Percentiles rank a stretch among this genome's conserved stretches.
These are phyloP conservation scores for Goffeauzyma gilvescens DNA, from an alignment of 768 basidiomycete genomes.

Conservation along the genomic window DNA sequence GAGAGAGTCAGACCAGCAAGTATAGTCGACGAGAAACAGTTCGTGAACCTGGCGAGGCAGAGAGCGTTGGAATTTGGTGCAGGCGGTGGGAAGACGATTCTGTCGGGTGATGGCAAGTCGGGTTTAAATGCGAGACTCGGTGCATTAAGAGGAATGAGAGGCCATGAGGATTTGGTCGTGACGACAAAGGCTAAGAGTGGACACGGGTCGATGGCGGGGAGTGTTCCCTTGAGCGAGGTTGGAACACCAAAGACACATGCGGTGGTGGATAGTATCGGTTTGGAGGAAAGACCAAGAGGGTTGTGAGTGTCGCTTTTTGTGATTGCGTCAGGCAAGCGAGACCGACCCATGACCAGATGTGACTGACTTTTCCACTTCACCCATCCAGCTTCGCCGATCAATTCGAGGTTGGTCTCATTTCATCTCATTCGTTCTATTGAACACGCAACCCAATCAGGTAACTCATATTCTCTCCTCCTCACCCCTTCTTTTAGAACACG, in stretches of 20 bases:
- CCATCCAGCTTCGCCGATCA: constrained; percentile 71
- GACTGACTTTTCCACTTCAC: not conserved
- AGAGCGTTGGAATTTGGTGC: constrained; percentile 55
- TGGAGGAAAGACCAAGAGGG: too few relatives aligned
- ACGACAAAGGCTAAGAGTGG: too few relatives aligned
- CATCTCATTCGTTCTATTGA: not conserved
- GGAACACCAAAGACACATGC: too few relatives aligned
- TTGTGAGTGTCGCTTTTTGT: constrained; percentile 11
- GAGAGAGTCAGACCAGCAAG: constrained; percentile 50
- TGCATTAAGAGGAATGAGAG: too few relatives aligned
- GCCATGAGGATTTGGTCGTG: too few relatives aligned
- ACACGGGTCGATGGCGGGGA: too few relatives aligned
- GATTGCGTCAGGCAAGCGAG: too few relatives aligned
- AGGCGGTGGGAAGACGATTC: constrained; percentile 8
- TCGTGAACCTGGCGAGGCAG: constrained; percentile 62
- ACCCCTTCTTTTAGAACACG: constrained; percentile 44
- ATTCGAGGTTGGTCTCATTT: constrained; percentile 45
- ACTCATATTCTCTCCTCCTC: not conserved
- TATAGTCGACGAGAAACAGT: constrained; percentile 86
- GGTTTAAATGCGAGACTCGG: too few relatives aligned
- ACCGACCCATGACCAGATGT: too few relatives aligned
- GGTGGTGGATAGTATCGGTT: too few relatives aligned
- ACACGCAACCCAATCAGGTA: not conserved
- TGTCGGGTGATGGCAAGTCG: constrained; percentile 15
- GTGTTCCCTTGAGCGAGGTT: too few relatives aligned